These are phyloP conservation scores for Geotrichum restrictum DNA, from an alignment of 1,139 yeast species.

Conservation along the genomic window DNA sequence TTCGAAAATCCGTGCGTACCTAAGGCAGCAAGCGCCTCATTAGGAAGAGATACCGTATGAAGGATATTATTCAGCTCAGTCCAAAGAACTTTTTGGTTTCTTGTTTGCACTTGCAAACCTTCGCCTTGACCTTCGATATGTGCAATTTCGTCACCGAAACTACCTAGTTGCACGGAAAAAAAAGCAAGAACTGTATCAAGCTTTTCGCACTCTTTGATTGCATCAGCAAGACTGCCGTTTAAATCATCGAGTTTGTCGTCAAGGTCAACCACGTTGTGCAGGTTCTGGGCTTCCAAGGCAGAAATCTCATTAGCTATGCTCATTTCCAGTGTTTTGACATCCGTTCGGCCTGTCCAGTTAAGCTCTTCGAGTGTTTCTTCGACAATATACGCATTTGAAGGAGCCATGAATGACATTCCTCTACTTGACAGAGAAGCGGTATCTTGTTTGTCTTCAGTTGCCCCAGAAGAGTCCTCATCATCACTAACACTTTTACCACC, in stretches of 20 bases:
- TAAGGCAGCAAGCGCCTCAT: conserved; percentile 50
- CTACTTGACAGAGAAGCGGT: neutral
- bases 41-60: conserved; percentile 63
- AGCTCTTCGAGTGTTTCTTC: conserved; percentile 71
- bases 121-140: conserved; percentile 71
- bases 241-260: conserved; percentile 46
- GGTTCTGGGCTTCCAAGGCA: conserved; percentile 48
- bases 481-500: neutral
- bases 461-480: neutral
- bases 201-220: conserved; percentile 62
- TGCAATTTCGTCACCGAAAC: conserved; percentile 63
- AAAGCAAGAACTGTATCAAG: conserved; percentile 54
- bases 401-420: conserved; percentile 13
- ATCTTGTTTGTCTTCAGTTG: neutral
- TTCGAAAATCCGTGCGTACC: conserved; percentile 50
- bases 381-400: conserved; percentile 35
- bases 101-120: conserved; percentile 79
- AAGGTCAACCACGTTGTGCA: conserved; percentile 47
- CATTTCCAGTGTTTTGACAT: conserved; percentile 52
- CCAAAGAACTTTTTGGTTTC: conserved; percentile 71
- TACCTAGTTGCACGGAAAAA: conserved; percentile 56
- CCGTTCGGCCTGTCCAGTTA: conserved; percentile 67
- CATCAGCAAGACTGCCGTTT: conserved; percentile 43
- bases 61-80: conserved; percentile 65
- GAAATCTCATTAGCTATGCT: conserved; percentile 54